phyloP scores from a whole-genome alignment of 768 basidiomycete genomes.

The Leccinum truebloodii region DNA sequence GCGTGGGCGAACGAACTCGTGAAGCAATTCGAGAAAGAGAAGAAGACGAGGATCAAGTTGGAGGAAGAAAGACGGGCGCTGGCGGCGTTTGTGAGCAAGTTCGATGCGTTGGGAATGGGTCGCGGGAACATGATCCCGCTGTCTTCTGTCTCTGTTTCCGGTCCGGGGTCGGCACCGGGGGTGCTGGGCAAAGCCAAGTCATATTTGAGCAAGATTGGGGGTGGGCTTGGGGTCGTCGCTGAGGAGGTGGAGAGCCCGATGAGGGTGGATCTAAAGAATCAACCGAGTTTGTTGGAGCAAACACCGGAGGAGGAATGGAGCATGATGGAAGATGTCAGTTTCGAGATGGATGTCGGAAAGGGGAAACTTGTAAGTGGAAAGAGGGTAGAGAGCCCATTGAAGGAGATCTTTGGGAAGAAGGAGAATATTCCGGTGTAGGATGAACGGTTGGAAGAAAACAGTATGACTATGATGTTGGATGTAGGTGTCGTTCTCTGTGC shows the following conservation, averaged over 20 bases:
- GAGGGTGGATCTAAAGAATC: constrained; percentile 45
- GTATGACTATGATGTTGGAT: not conserved
- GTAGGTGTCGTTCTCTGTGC: constrained; percentile 7
- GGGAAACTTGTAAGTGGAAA: constrained; percentile 28
- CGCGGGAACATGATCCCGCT: constrained; percentile 37
- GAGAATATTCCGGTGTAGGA: constrained; percentile 25
- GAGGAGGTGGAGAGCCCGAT: constrained; percentile 52
- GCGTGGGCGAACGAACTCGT: constrained; percentile 75
- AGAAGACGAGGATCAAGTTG: constrained; percentile 63
- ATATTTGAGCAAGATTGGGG: constrained; percentile 40
- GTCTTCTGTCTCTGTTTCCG: constrained; percentile 11
- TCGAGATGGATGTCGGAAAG: constrained; percentile 42
- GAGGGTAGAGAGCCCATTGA: constrained; percentile 34
- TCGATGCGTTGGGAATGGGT: constrained; percentile 69
- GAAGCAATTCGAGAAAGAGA: constrained; percentile 77
- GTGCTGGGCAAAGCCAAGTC: constrained; percentile 48
- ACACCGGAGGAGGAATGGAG: constrained; percentile 58
- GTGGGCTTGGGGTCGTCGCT: constrained; percentile 24
- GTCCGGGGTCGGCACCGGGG: not conserved
- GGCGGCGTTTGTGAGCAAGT: constrained; percentile 78
- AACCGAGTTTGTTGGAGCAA: constrained; percentile 59
- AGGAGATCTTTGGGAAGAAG: constrained; percentile 32
- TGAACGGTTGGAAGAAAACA: not conserved
- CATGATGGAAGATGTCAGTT: constrained; percentile 50
- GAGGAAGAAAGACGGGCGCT: constrained; percentile 80